A percentile compares a stretch with the other conserved stretches of the same genome.
Evolutionary conservation across 228 moss, liverwort and hornwort species (phyloP).

Genomic region (Sphagnum magellanicum): DNA sequence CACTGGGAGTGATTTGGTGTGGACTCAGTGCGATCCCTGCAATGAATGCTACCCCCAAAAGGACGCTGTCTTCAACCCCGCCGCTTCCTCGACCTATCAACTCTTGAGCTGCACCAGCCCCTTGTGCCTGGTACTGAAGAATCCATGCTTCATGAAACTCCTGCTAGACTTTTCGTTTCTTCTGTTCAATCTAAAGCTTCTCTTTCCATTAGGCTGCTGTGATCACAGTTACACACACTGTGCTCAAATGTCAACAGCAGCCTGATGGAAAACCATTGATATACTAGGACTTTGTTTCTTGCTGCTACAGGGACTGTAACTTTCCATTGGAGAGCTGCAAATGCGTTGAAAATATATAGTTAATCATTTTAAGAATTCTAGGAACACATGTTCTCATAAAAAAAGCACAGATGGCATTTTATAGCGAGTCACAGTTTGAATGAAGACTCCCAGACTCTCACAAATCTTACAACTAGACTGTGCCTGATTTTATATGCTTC

Average conservation of each 20-base stretch:
- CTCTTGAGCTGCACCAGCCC: constrained; percentile 25
- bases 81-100: constrained; percentile 32
- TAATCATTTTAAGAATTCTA: no score
- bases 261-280: neutral
- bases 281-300: no score
- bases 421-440: no score
- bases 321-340: no score
- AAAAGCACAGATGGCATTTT: no score
- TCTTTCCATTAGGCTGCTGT: no score
- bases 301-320: no score
- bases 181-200: no score
- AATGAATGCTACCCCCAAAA: constrained; percentile 16
- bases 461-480: neutral
- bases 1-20: constrained; percentile 57
- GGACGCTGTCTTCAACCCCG: constrained; percentile 35
- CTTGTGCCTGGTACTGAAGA: constrained; percentile 12
- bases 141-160: neutral
- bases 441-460: no score
- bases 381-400: no score
- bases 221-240: neutral
- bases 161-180: neutral
- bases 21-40: constrained; percentile 58
- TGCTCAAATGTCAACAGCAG: neutral
- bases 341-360: no score
- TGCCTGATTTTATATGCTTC: neutral